Evolutionary conservation across 768 basidiomycete genomes (phyloP), one percentile per base, ranked within the genome.

Genomic region (Russula vinacea): DNA sequence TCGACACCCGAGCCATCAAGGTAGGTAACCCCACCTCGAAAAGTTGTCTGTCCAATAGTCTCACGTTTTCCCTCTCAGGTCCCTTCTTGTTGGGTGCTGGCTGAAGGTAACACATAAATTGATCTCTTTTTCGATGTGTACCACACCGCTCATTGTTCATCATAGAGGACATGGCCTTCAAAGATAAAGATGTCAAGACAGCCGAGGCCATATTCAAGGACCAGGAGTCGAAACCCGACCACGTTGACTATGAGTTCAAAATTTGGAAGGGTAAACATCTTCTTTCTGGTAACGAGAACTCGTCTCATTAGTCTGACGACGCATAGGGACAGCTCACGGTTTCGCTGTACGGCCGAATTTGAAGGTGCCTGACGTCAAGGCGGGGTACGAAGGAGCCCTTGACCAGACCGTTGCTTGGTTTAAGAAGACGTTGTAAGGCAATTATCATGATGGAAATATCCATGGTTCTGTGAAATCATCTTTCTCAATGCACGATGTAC

Each of bases 291-390:
- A 19, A 16, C 6, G n/a, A 13, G 53, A 24, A 49, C 37, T 33
- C 51, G 17, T 50, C 62, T 58, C 22, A 29, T 58, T 58, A 60
- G 22, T 69, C n/a, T 61, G 45, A 16, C 29, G 4, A n/a, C 40
- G n/a, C 56, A 7, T 50, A 81, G 81, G 78, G 67, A 83, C 78
- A 19, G 70, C 67, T 5, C 83, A 81, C 60, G 80, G 83, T 32
- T 84, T 84, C 29, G 81, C 81, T 3, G 73, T 74, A 29, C 76
- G 81, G 16, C 81, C 81, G 3, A 78, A 80, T 62, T 73, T 82
- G 37, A 68, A 64, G 5, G 73, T 78, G 14, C 75, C 77, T 1
- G 78, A 78, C 24, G 75, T 81, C 54, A 77, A 77, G 65, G 76
- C 75, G 54, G 80, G 74, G 3, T 84, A 77, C 63, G 77, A 83